Base-by-base conservation (phyloP, 192 early-diverging fungal genomes). In the Backusella tarrabulga region DNA sequence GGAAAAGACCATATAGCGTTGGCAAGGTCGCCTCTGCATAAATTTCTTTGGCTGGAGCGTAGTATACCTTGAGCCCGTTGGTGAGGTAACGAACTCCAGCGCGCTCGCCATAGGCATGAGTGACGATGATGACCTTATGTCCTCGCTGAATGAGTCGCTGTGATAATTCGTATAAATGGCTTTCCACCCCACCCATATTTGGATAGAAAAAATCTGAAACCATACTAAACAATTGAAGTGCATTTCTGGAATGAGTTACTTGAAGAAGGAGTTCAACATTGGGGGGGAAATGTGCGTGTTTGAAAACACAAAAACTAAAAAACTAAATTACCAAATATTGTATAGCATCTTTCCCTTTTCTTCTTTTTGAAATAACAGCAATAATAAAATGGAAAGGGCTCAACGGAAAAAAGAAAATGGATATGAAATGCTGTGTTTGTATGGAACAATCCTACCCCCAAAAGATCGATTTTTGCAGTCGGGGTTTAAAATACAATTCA, bases 121-220 rank as follows among this genome's bases (percentile, higher is more conserved):
- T 97, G 19, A 99, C 86, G 35, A 99, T 94, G 36, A 98, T 86
- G 35, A 99, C 90, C 90, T 97, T 97, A 85, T 99, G 98, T 4
- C 96, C 98, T 3, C 95, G 91, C 78, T 87, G 90, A 63, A 96
- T 93, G 34, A 99, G 86, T 76, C 93, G 89, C 83, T 95, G 93
- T 34, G 97, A 94, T 46, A 97, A 88, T 80, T 94, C 93, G 79
- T 95, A 97, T 32, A 98, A 83, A 84, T 99, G 98, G 42, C 90
- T 91, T 80, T 99, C 98, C 11, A 99, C 94, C 14, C 98, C 98
- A 67, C 98, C 98, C 79, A 96, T 91, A 75, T 94, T 97, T 34
- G 98, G 98, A 81, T 96, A 98, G 85, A 98, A 98, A 83, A 98
- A 98, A 85, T 99, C 98, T 6, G 94, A 97, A 4, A 97, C 96